These are phyloP conservation scores for Xylaria acuta DNA, from an alignment of 495 filamentous ascomycete genomes.

Conservation along the genomic window DNA sequence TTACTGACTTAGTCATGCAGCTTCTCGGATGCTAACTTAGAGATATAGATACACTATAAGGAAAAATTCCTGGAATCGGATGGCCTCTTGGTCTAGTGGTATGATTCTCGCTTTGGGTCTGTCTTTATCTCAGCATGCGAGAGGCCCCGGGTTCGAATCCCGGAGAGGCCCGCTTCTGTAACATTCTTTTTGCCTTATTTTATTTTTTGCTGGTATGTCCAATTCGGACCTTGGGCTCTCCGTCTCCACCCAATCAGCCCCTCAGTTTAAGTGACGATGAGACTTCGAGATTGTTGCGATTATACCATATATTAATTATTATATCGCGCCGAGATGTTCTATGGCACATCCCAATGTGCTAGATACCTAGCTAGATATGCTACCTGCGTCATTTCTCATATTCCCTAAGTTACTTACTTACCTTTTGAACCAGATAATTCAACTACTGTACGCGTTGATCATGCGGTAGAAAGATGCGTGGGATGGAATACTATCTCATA, in stretches of 20 bases:
- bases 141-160: conserved; percentile 31
- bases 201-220: too few species aligned
- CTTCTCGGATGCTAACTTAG: not conserved
- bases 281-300: too few species aligned
- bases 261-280: too few species aligned
- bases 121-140: not conserved
- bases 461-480: not conserved
- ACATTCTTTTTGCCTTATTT: not conserved
- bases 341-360: not conserved
- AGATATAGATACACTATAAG: not conserved
- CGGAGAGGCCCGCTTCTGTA: conserved; percentile 9
- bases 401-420: not conserved
- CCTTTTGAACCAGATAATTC: not conserved
- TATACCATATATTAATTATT: too few species aligned
- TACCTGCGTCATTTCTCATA: not conserved
- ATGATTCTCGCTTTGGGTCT: conserved; percentile 31
- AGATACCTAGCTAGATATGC: not conserved
- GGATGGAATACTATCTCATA: not conserved
- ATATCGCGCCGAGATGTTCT: too few species aligned
- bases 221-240: too few species aligned
- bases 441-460: not conserved
- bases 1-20: too few species aligned
- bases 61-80: not conserved
- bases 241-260: too few species aligned
- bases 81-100: conserved; percentile 27